phyloP scores from a whole-genome alignment of 1,284 basidiomycete genomes.

The Singerocomus inundabilis region DNA sequence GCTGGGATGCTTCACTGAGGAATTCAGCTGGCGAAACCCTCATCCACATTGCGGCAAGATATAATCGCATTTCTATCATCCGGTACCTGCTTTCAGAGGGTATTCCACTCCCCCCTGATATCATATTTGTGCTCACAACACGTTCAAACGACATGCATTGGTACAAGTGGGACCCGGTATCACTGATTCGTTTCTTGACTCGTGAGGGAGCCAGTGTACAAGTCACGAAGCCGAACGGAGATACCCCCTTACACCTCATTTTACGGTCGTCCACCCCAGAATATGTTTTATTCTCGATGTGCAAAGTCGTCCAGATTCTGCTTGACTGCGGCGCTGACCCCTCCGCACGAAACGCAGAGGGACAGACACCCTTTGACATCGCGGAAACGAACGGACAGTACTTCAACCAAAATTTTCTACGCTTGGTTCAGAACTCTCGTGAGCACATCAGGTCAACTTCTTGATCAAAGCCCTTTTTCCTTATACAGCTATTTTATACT shows the following conservation, averaged over 20 bases:
- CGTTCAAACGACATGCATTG: too few relatives aligned
- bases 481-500: too few relatives aligned
- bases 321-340: conserved; percentile 4
- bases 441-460: too few relatives aligned
- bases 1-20: too few relatives aligned
- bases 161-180: too few relatives aligned
- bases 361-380: conserved; percentile 1
- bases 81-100: conserved; percentile 1
- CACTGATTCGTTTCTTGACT: neutral
- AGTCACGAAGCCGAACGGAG: neutral
- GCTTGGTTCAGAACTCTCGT: neutral
- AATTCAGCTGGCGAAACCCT: neutral
- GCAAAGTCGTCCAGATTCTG: neutral
- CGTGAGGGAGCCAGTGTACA: neutral
- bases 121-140: neutral
- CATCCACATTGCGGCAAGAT: neutral
- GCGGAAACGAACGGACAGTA: neutral
- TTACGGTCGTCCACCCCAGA: neutral
- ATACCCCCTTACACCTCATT: neutral
- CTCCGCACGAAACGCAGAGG: neutral
- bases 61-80: neutral
- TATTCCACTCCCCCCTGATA: neutral
- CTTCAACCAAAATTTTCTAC: conserved; percentile 5
- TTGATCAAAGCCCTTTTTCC: too few relatives aligned
- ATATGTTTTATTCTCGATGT: too few relatives aligned